phyloP scores from a whole-genome alignment of 192 early-diverging fungal species.

The Coemansia sp. region DNA sequence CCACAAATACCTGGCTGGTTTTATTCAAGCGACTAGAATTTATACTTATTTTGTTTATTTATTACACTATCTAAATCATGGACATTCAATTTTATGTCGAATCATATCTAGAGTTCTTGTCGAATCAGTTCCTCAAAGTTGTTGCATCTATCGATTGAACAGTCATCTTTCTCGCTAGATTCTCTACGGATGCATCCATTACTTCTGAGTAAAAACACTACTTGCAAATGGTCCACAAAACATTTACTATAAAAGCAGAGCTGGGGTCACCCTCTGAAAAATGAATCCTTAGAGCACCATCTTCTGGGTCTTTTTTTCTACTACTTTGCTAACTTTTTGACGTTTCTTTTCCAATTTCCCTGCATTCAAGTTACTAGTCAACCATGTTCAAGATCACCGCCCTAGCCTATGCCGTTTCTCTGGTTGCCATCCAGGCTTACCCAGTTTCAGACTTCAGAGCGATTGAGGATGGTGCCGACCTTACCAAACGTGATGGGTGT shows the following conservation, averaged over 20 bases:
- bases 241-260: slow-evolving; percentile 27
- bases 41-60: too few species aligned
- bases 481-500: slow-evolving; percentile 16
- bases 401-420: slow-evolving; percentile 18
- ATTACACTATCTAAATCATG: too few species aligned
- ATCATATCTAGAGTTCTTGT: not conserved
- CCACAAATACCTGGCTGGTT: too few species aligned
- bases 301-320: slow-evolving; percentile 32
- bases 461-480: not conserved
- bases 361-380: not conserved
- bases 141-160: slow-evolving; percentile 12
- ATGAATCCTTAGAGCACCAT: slow-evolving; percentile 34
- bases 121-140: not conserved
- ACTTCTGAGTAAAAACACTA: not conserved
- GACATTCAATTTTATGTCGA: too few species aligned
- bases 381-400: slow-evolving; percentile 33
- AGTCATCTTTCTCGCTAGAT: not conserved
- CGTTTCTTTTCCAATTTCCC: not conserved
- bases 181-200: not conserved
- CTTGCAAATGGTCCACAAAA: not conserved
- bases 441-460: slow-evolving; percentile 11
- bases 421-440: slow-evolving; percentile 7
- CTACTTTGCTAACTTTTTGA: slow-evolving; percentile 4
- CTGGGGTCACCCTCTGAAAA: not conserved
- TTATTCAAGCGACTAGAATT: too few species aligned